These are phyloP conservation scores for Mortierella polycephala DNA, from an alignment of 371 early-diverging fungal species.

Conservation along the genomic window DNA sequence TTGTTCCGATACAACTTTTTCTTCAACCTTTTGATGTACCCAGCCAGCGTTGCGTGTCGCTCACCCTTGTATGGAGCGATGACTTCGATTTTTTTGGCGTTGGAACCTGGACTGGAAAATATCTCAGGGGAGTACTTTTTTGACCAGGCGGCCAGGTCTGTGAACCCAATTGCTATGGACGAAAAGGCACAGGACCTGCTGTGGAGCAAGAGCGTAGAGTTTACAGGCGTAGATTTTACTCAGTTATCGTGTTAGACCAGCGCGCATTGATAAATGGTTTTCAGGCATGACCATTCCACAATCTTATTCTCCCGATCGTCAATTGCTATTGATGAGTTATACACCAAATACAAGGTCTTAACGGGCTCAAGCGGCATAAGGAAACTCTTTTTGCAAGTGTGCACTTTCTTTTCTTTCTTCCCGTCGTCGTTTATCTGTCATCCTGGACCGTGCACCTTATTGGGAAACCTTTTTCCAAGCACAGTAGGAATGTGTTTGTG, in stretches of 20 bases:
- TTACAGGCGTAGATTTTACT: conserved; percentile 28
- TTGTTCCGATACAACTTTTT: conserved; percentile 47
- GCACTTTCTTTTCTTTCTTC: not conserved
- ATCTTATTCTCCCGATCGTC: too few relatives aligned
- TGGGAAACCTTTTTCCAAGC: too few relatives aligned
- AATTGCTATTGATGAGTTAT: too few relatives aligned
- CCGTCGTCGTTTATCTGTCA: not conserved
- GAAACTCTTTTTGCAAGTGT: not conserved
- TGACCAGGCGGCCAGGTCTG: conserved; percentile 32
- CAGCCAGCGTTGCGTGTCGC: conserved; percentile 17
- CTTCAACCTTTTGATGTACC: conserved; percentile 28
- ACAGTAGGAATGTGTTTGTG: too few relatives aligned
- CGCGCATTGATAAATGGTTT: too few relatives aligned
- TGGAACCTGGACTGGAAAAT: conserved; percentile 56
- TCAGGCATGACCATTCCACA: too few relatives aligned
- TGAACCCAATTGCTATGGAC: conserved; percentile 23
- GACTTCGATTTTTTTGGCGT: conserved; percentile 59
- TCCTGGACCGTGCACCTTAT: too few relatives aligned
- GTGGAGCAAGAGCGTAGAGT: conserved; percentile 46
- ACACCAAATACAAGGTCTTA: too few relatives aligned
- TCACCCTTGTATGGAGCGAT: conserved; percentile 56
- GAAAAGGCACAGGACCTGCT: conserved; percentile 33
- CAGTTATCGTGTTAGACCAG: not conserved
- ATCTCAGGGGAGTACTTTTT: conserved; percentile 57
- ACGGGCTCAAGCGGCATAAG: not conserved